Percentiles rank a stretch among this genome's conserved stretches.
phyloP scores from a whole-genome alignment of 495 filamentous ascomycete genomes.

The Glarea lozoyensis region DNA sequence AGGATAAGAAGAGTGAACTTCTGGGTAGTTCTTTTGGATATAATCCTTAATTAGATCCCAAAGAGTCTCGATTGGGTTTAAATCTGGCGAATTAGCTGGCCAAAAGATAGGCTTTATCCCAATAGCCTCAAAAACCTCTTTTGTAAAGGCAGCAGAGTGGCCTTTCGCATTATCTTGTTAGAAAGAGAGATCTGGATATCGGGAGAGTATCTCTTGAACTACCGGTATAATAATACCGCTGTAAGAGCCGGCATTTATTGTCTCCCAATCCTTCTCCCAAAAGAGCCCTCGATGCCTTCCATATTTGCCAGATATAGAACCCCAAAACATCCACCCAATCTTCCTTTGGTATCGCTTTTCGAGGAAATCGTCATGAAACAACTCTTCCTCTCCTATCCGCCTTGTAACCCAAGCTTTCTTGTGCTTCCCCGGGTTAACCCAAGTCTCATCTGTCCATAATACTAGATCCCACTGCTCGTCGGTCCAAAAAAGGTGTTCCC shows the following conservation, averaged over 20 bases:
- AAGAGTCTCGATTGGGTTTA: conserved; percentile 23
- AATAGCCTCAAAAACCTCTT: background rate
- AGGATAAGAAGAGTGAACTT: conserved; percentile 13
- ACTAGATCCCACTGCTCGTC: conserved; percentile 17
- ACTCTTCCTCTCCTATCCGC: conserved; percentile 12
- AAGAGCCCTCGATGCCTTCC: conserved; percentile 22
- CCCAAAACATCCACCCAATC: conserved; percentile 23
- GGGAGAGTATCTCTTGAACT: too few relatives aligned
- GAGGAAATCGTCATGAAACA: too few relatives aligned
- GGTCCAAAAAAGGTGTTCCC: conserved; percentile 13
- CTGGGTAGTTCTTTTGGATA: conserved; percentile 9
- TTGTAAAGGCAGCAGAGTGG: conserved; percentile 8
- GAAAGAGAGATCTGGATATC: conserved; percentile 10
- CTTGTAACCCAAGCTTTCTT: conserved; percentile 13
- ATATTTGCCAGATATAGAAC: conserved; percentile 12
- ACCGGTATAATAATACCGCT: conserved; percentile 17
- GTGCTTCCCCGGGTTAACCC: conserved; percentile 7
- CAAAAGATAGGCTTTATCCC: conserved; percentile 17
- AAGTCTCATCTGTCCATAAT: conserved; percentile 25
- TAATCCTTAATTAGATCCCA: conserved; percentile 24
- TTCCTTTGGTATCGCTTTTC: conserved; percentile 12
- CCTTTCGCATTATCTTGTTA: conserved; percentile 21
- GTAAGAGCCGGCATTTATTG: conserved; percentile 18
- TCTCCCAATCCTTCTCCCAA: conserved; percentile 27
- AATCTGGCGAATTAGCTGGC: conserved; percentile 20